These are phyloP conservation scores for Parietichytrium sp. DNA, from an alignment of 108 stramenopile species.

Conservation along the genomic window DNA sequence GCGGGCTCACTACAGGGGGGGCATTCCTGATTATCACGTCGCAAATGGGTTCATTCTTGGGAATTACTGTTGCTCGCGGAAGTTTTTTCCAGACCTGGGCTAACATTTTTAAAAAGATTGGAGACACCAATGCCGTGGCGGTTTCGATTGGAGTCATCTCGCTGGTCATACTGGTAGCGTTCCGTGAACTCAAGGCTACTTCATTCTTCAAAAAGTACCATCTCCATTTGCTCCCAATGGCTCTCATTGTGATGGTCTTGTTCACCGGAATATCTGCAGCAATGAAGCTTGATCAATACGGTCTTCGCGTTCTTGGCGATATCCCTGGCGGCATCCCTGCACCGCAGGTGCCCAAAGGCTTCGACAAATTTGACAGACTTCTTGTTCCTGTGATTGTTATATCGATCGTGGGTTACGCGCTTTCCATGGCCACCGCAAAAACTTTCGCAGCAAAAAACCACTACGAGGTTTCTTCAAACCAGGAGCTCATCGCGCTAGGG, in stretches of 20 bases:
- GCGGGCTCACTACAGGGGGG: conserved; percentile 1
- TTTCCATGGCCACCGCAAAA: conserved; percentile 14
- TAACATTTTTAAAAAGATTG: background rate
- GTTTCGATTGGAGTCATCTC: background rate
- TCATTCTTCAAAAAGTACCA: background rate
- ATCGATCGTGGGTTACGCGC: background rate
- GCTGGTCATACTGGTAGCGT: background rate
- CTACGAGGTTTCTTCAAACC: conserved; percentile 27
- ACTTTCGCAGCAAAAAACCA: conserved; percentile 27
- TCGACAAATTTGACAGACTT: background rate
- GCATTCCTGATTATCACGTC: conserved; percentile 31
- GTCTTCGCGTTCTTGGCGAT: background rate
- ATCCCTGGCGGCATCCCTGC: background rate
- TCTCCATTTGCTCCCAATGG: background rate
- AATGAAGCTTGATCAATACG: background rate
- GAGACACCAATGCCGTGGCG: background rate
- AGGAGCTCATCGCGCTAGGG: conserved; percentile 17
- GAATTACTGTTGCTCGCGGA: conserved; percentile 10
- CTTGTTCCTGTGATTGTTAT: background rate
- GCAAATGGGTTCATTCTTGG: conserved; percentile 23
- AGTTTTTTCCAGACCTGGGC: conserved; percentile 11
- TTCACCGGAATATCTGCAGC: background rate
- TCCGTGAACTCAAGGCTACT: background rate
- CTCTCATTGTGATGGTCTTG: background rate
- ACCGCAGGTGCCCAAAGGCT: background rate